A percentile compares a stretch with the other conserved stretches of the same genome.
Conservation (phyloP, 768 basidiomycete species). For the Favolaschia claudopus region DNA sequence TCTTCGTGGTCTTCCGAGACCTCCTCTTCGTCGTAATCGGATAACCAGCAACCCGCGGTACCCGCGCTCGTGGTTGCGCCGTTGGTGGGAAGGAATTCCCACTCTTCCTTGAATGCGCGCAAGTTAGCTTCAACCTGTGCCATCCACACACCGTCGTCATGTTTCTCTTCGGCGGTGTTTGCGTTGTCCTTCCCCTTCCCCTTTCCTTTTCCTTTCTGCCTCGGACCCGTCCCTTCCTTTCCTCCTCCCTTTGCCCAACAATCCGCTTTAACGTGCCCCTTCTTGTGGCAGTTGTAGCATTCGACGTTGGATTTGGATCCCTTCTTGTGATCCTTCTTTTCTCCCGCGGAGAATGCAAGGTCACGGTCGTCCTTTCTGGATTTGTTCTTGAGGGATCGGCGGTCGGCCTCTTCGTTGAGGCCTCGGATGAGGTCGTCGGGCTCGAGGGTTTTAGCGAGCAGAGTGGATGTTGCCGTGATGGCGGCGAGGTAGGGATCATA, state of each 20-base stretch:
- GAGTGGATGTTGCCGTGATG: constrained; percentile 26
- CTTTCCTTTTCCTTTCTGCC: constrained; percentile 8
- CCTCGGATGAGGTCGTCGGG: constrained; percentile 25
- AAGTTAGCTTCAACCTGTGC: constrained; percentile 12
- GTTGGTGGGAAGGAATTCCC: neutral
- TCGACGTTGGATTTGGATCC: constrained; percentile 13
- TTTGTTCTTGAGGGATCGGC: constrained; percentile 10
- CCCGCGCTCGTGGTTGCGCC: neutral
- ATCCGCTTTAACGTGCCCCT: constrained; percentile 28
- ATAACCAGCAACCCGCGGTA: constrained; percentile 1
- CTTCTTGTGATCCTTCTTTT: neutral
- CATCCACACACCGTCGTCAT: constrained; percentile 20
- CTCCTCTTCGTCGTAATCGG: constrained; percentile 15
- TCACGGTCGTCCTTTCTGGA: constrained; percentile 17
- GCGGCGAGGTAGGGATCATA: constrained; percentile 30
- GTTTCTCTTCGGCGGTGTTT: neutral
- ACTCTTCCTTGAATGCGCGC: neutral
- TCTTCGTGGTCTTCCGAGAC: constrained; percentile 8
- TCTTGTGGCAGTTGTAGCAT: constrained; percentile 31
- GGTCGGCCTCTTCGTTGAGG: constrained; percentile 28
- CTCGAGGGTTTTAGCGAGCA: constrained; percentile 12
- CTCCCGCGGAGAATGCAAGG: constrained; percentile 15
- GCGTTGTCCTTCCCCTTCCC: constrained; percentile 6
- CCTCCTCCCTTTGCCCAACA: constrained; percentile 17
- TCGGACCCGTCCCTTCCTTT: constrained; percentile 29